These are phyloP conservation scores for Monilinia laxa DNA, from an alignment of 2,329 filamentous ascomycete genomes.

Conservation along the genomic window DNA sequence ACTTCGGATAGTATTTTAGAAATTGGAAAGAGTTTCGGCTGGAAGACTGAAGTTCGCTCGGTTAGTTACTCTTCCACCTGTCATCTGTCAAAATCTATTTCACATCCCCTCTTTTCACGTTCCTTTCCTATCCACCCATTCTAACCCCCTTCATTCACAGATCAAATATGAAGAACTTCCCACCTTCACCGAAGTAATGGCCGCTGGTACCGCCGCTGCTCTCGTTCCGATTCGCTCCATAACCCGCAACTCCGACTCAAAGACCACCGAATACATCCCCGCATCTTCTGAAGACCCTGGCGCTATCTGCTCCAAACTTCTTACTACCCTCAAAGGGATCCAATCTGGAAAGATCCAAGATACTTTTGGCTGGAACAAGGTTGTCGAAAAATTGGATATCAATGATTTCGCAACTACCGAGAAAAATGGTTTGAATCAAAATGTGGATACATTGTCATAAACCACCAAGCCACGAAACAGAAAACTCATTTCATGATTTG, in stretches of 20 bases:
- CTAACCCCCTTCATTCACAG: slow-evolving; percentile 41
- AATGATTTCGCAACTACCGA: slow-evolving; percentile 34
- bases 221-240: slow-evolving; percentile 92
- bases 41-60: slow-evolving; percentile 74
- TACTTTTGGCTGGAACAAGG: slow-evolving; percentile 42
- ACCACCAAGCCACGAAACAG: too few relatives aligned
- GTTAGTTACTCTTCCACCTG: slow-evolving; percentile 46
- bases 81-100: background rate
- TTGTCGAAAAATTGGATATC: slow-evolving; percentile 36
- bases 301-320: slow-evolving; percentile 67
- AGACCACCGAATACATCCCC: slow-evolving; percentile 57
- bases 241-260: slow-evolving; percentile 58
- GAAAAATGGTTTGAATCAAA: slow-evolving; percentile 25
- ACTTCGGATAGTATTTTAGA: slow-evolving; percentile 76
- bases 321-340: slow-evolving; percentile 78
- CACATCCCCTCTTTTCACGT: background rate
- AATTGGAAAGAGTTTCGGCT: slow-evolving; percentile 76
- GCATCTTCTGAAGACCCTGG: slow-evolving; percentile 66
- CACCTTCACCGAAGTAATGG: slow-evolving; percentile 75
- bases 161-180: slow-evolving; percentile 62
- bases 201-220: slow-evolving; percentile 86
- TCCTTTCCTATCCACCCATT: background rate
- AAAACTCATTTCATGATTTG: slow-evolving; percentile 26
- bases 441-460: too few relatives aligned
- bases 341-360: slow-evolving; percentile 81